phyloP scores from a whole-genome alignment of 306 rosid genomes.

The Inga oerstediana region DNA sequence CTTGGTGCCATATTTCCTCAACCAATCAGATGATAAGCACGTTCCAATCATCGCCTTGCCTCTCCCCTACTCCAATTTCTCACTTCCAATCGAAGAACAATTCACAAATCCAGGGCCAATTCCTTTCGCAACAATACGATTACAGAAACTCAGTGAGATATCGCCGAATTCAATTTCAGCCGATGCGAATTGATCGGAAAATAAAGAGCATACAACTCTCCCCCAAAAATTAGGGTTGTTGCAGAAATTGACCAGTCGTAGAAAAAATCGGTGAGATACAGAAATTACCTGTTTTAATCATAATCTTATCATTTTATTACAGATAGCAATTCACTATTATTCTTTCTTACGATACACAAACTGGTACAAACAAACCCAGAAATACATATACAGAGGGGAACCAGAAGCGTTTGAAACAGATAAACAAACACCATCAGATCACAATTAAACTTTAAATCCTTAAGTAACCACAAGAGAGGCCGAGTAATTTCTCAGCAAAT shows the following conservation, averaged over 20 bases:
- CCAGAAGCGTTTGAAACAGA: background rate
- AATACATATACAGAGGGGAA: background rate
- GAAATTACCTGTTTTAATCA: background rate
- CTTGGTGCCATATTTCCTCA: background rate
- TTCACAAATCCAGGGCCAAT: background rate
- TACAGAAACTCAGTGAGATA: background rate
- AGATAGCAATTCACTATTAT: background rate
- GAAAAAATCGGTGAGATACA: background rate
- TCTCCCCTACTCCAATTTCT: background rate
- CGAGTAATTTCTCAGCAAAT: conserved; percentile 15
- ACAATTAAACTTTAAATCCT: background rate
- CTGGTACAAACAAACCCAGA: background rate
- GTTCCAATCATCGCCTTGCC: background rate
- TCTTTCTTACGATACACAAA: background rate
- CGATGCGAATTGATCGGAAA: background rate
- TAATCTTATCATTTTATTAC: background rate
- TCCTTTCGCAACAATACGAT: background rate
- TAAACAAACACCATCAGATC: background rate
- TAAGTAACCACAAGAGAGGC: background rate
- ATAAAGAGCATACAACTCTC: background rate
- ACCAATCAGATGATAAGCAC: background rate
- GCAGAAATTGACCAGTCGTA: background rate
- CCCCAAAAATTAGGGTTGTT: background rate
- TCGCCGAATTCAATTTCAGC: background rate
- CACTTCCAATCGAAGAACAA: background rate